A percentile compares a stretch with the other conserved stretches of the same genome.
These are phyloP conservation scores for Plasmodium sp. DNA, from an alignment of 169 alveolate genomes.

Conservation along the genomic window DNA sequence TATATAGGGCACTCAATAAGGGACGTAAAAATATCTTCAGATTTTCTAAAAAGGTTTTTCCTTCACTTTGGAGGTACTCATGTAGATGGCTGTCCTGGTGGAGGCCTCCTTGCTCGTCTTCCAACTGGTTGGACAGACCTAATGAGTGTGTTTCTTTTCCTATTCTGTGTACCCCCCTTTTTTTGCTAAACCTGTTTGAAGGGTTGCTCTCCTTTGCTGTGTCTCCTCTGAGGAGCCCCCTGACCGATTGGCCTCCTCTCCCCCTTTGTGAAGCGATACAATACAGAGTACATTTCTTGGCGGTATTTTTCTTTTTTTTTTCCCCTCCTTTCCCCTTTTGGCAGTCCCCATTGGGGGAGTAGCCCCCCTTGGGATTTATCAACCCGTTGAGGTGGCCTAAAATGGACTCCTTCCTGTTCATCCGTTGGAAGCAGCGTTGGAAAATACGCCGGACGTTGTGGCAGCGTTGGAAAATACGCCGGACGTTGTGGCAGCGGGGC, in stretches of 20 bases:
- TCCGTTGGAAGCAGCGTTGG: background rate
- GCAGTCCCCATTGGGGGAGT: background rate
- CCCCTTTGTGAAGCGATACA: background rate
- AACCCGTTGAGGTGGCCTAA: background rate
- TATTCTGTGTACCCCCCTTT: background rate
- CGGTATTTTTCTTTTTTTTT: background rate
- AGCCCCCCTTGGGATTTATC: background rate
- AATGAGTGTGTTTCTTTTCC: background rate
- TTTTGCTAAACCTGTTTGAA: background rate
- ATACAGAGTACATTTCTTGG: background rate
- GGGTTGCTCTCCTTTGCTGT: background rate
- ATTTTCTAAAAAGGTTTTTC: constrained; percentile 34
- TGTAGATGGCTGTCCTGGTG: background rate
- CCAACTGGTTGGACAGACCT: background rate
- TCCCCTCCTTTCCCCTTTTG: background rate
- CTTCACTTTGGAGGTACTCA: background rate
- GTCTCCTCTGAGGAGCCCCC: background rate
- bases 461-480: background rate
- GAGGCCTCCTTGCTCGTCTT: background rate
- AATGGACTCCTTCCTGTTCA: background rate
- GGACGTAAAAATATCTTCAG: constrained; percentile 36
- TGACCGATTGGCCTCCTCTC: background rate
- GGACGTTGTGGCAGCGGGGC: background rate
- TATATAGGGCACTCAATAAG: constrained; percentile 12
- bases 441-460: background rate